These are phyloP conservation scores for Phytopythium boreale DNA, from an alignment of 352 stramenopile species.

Conservation along the genomic window DNA sequence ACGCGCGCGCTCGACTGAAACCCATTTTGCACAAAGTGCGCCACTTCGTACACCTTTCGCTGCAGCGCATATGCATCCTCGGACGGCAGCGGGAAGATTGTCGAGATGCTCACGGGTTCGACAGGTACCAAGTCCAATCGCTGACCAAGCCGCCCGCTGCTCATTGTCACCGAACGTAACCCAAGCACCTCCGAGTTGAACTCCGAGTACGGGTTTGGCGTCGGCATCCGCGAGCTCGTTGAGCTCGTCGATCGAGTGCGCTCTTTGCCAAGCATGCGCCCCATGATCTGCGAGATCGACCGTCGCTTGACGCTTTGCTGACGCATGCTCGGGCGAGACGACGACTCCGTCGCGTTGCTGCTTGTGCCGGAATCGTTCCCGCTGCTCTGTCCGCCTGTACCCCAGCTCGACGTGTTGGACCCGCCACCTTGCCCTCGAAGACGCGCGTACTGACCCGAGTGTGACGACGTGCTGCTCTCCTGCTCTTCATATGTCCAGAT, in stretches of 20 bases:
- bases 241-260: slow-evolving; percentile 23
- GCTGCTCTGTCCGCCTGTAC: slow-evolving; percentile 18
- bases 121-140: slow-evolving; percentile 47
- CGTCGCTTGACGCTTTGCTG: slow-evolving; percentile 16
- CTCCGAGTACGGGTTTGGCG: slow-evolving; percentile 33
- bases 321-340: slow-evolving; percentile 26
- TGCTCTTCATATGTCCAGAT: slow-evolving; percentile 66
- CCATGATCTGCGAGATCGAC: slow-evolving; percentile 31
- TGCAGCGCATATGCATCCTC: slow-evolving; percentile 73
- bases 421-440: slow-evolving; percentile 23
- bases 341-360: slow-evolving; percentile 28
- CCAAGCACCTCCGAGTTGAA: slow-evolving; percentile 20
- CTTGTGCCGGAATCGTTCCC: slow-evolving; percentile 31
- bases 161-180: slow-evolving; percentile 22
- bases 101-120: slow-evolving; percentile 63
- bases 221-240: slow-evolving; percentile 23
- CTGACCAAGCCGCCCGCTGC: slow-evolving; percentile 27
- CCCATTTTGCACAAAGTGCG: slow-evolving; percentile 62
- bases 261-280: slow-evolving; percentile 32
- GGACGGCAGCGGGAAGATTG: slow-evolving; percentile 70
- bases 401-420: slow-evolving; percentile 27
- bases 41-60: slow-evolving; percentile 72
- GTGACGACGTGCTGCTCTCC: slow-evolving; percentile 16
- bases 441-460: slow-evolving; percentile 7
- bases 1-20: slow-evolving; percentile 61